phyloP scores from a whole-genome alignment of 148 eudicot species.

The Gaultheria prostrata region DNA sequence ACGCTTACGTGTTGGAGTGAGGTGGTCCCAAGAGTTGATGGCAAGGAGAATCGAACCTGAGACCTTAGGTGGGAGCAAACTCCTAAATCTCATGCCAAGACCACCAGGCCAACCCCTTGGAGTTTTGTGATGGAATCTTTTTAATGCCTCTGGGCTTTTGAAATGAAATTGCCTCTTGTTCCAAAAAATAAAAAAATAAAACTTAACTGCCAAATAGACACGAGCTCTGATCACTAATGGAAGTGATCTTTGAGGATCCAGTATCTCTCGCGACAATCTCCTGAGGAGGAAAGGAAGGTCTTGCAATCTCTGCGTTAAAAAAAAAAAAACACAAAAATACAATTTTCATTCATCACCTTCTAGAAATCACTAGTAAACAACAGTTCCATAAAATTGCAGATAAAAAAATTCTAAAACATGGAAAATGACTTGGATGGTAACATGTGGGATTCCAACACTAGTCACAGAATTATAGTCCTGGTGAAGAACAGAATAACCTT shows the following conservation, averaged over 20 bases:
- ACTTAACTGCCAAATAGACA: slow-evolving; percentile 70
- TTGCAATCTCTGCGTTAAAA: slow-evolving; percentile 55
- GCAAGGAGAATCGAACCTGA: no score
- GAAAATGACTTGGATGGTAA: neutral
- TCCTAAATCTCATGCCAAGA: no score
- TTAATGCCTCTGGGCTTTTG: no score
- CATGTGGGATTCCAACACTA: neutral
- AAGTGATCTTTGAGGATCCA: slow-evolving; percentile 86
- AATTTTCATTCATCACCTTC: neutral
- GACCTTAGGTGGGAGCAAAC: no score
- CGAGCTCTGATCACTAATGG: slow-evolving; percentile 76
- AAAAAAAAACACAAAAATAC: slow-evolving; percentile 13
- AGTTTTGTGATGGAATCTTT: no score
- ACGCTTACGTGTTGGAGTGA: no score
- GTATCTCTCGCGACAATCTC: slow-evolving; percentile 66
- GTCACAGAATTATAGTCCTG: neutral
- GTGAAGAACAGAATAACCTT: neutral
- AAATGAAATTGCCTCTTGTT: no score
- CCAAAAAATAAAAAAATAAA: no score
- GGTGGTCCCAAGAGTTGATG: no score
- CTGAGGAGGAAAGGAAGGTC: slow-evolving; percentile 93
- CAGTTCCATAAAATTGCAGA: neutral
- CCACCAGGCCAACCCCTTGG: no score
- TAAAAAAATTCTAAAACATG: neutral
- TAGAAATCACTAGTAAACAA: neutral